Evolutionary conservation across 495 filamentous ascomycete species (phyloP), one percentile per base, ranked within the genome.

Genomic region (Elasticomyces elasticus): DNA sequence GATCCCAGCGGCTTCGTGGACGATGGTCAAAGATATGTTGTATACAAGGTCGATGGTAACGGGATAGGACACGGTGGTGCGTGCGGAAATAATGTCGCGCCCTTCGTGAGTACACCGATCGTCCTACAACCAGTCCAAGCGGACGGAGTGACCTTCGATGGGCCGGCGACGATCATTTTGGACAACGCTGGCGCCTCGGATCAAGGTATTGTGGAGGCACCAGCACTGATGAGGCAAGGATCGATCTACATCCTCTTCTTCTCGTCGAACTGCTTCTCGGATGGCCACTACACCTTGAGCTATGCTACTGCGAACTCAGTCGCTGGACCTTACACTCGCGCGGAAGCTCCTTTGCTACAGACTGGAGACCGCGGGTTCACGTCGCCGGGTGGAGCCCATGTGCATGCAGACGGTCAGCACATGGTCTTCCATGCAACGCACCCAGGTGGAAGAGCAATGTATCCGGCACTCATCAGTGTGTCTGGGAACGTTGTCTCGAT

Each of bases 41-140:
- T 51, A 1, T 63, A 60, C 52, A 63, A 63, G 50, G 37, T 60
- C 25, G 61, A 62, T 24, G 61, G 61, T 1, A 60, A 63, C 26
- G 19, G 33, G 5, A 25, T 60, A 10, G 57, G 61, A 11, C 48
- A 60, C 27, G 61, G 61, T 22, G 61, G 61, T 13, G 30, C 44
- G 12, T 63, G 61, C 54, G 35, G 47, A 2, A 62, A 62, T 30
- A 49, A 37, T 35, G 53, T 53, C 13, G 38, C 44, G 12, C 61
- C 61, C 1, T 47, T 53, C 40, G 49, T 56, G 11, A n/a, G 44
- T 11, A 63, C 61, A 19, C 61, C 61, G 9, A 17, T 63, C 22
- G 43, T 63, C 0, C 38, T 63, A 5, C 61, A 63, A 30, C 47
- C 37, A 2, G 53, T 63, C 3, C 48, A n/a, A 0, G 43, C 25